Percentiles rank a stretch among this genome's conserved stretches.
phyloP scores from a whole-genome alignment of 768 basidiomycete genomes.

The Pluteus cervinus region DNA sequence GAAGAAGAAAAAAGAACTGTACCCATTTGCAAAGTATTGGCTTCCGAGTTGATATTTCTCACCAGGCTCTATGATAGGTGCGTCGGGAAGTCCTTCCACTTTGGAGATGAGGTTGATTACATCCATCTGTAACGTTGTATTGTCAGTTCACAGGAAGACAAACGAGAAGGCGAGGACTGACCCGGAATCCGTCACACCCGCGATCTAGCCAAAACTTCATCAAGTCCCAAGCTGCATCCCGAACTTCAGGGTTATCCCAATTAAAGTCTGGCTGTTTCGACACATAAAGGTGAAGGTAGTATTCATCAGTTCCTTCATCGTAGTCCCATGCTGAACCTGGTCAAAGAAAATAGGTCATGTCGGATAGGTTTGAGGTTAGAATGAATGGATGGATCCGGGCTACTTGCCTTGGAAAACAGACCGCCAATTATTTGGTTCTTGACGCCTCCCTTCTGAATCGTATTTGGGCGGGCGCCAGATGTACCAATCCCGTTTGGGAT shows the following conservation, averaged over 20 bases:
- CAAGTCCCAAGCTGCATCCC: constrained; percentile 52
- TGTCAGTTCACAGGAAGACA: not conserved
- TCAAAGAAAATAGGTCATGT: not conserved
- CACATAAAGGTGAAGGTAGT: constrained; percentile 66
- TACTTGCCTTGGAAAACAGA: constrained; percentile 54
- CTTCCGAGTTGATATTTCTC: constrained; percentile 49
- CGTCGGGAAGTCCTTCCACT: constrained; percentile 57
- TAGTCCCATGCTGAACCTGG: constrained; percentile 68
- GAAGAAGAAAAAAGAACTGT: constrained; percentile 9
- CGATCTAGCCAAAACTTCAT: constrained; percentile 73
- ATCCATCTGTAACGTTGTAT: constrained; percentile 42
- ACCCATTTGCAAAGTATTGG: constrained; percentile 58
- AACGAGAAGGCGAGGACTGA: constrained; percentile 23
- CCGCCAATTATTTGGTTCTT: constrained; percentile 72
- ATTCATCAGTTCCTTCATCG: constrained; percentile 58
- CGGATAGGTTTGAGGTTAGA: not conserved
- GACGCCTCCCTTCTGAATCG: constrained; percentile 44
- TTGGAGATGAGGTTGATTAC: constrained; percentile 69
- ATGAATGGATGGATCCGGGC: not conserved
- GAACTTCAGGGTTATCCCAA: constrained; percentile 64
- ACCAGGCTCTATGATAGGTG: constrained; percentile 45
- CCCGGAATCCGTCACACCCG: constrained; percentile 72
- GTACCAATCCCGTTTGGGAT: constrained; percentile 72
- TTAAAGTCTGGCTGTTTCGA: constrained; percentile 71
- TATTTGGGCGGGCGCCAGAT: constrained; percentile 60